These are phyloP conservation scores for Sphaceloma murrayae DNA, from an alignment of 2,329 filamentous ascomycete genomes.

Conservation along the genomic window DNA sequence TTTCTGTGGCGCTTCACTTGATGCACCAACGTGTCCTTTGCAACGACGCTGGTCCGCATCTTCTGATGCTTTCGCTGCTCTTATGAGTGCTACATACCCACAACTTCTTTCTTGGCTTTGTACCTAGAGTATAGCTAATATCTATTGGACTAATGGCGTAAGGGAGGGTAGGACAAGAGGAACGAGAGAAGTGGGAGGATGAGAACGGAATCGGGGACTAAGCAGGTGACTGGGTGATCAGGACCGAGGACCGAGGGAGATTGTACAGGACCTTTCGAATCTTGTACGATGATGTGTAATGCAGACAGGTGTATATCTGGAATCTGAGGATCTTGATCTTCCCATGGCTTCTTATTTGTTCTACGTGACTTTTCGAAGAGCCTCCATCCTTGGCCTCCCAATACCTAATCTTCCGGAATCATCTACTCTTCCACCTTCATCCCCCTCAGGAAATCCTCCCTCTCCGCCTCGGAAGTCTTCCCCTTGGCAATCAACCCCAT, in stretches of 20 bases:
- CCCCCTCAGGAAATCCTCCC: constrained; percentile 33
- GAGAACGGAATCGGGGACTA: not conserved
- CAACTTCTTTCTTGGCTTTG: not conserved
- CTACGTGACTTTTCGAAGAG: no score
- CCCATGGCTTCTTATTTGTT: not conserved
- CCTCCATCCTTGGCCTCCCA: not conserved
- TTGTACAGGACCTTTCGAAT: no score
- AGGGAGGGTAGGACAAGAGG: not conserved
- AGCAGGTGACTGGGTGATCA: not conserved
- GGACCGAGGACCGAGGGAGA: not conserved
- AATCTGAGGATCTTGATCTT: constrained; percentile 3
- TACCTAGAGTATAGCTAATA: not conserved
- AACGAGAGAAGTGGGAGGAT: not conserved
- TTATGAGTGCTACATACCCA: no score
- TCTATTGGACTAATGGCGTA: constrained; percentile 12
- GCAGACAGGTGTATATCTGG: constrained; percentile 10
- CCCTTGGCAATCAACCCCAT: constrained; percentile 68
- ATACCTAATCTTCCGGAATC: not conserved
- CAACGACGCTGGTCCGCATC: not conserved
- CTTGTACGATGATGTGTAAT: constrained; percentile 7
- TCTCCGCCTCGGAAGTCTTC: constrained; percentile 59
- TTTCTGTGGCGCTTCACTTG: no score
- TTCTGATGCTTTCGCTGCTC: no score
- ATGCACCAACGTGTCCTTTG: not conserved
- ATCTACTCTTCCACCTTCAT: not conserved